These are phyloP conservation scores for Dipteronia dyeriana DNA, from an alignment of 345 rosid genomes.

Conservation along the genomic window DNA sequence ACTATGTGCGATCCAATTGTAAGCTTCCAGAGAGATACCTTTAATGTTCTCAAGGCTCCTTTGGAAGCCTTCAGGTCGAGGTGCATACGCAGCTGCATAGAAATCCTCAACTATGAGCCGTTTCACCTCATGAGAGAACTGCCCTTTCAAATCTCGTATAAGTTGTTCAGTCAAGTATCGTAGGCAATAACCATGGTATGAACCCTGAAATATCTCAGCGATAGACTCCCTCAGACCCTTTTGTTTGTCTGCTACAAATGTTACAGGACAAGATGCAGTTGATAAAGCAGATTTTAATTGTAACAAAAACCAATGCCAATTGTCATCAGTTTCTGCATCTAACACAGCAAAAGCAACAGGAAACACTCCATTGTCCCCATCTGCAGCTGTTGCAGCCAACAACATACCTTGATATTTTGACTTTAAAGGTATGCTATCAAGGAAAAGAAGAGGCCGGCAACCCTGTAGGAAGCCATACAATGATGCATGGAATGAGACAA, in stretches of 20 bases:
- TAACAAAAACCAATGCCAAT: slow-evolving; percentile 94
- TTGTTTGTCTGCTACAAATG: slow-evolving; percentile 81
- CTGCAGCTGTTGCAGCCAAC: slow-evolving; percentile 84
- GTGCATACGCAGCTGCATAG: slow-evolving; percentile 69
- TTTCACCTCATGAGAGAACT: slow-evolving; percentile 87
- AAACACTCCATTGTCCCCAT: slow-evolving; percentile 77
- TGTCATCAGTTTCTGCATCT: slow-evolving; percentile 73
- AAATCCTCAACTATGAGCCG: slow-evolving; percentile 78
- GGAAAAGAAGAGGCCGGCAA: slow-evolving; percentile 90
- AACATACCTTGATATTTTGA: slow-evolving; percentile 90
- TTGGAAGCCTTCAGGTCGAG: slow-evolving; percentile 63
- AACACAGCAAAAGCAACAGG: slow-evolving; percentile 88
- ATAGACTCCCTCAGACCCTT: slow-evolving; percentile 77
- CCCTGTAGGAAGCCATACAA: slow-evolving; percentile 73
- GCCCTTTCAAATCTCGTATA: slow-evolving; percentile 77
- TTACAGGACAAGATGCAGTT: slow-evolving; percentile 53
- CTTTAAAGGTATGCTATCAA: slow-evolving; percentile 75
- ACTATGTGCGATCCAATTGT: slow-evolving; percentile 78
- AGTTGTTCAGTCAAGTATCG: slow-evolving; percentile 72
- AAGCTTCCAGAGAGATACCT: slow-evolving; percentile 75
- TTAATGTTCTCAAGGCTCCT: slow-evolving; percentile 68
- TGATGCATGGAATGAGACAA: slow-evolving; percentile 84
- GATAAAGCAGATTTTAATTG: slow-evolving; percentile 71
- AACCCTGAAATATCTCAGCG: slow-evolving; percentile 57
- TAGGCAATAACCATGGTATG: slow-evolving; percentile 77